Evolutionary conservation across 2,329 filamentous ascomycete species (phyloP), one percentile per base, ranked within the genome.

Genomic region (Colletotrichum abscissum): DNA sequence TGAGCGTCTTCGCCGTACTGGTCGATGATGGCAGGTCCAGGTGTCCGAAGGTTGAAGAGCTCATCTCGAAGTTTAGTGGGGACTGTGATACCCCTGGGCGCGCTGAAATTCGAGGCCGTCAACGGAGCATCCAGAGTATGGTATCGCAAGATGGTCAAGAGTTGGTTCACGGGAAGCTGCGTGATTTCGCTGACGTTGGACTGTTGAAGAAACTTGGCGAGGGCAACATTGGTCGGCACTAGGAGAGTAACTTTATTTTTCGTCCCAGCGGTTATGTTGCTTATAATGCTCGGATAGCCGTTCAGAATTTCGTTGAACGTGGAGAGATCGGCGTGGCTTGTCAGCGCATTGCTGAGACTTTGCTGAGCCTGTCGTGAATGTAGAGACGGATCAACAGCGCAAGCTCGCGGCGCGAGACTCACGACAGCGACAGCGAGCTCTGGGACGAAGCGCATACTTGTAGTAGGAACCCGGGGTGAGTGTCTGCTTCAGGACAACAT

Each of bases 71-170:
- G 72, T 52, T 78, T 62, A 2, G 74, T 77, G 19, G 77, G 77
- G 2, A 76, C 72, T 11, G 74, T 76, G 33, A 78, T 52, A 5
- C 77, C 76, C 28, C 58, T 64, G 1, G 72, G 11, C 7, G 46
- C 22, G 26, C 69, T 76, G 66, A 77, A 76, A 33, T 77, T 74
- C 8, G 38, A 19, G 12, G 63, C 55, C 12, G 69, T 74, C 24
- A 78, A 22, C 16, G 62, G 35, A 11, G 76, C 75, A 7, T 69
- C 73, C 38, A 78, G 46, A 57, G 75, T 70, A 56, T 78, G 77
- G 63, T 84, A 84, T 66, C 79, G 78, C 42, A 84, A 77, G 63
- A 84, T 81, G 38, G 80, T 83, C 74, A 76, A 74, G 62, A 84
- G 78, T 76, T 82, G 82, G 74, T 80, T 79, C 16, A 78, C 11